phyloP scores from a whole-genome alignment of 148 eudicot genomes.

The Agrostemma githago region DNA sequence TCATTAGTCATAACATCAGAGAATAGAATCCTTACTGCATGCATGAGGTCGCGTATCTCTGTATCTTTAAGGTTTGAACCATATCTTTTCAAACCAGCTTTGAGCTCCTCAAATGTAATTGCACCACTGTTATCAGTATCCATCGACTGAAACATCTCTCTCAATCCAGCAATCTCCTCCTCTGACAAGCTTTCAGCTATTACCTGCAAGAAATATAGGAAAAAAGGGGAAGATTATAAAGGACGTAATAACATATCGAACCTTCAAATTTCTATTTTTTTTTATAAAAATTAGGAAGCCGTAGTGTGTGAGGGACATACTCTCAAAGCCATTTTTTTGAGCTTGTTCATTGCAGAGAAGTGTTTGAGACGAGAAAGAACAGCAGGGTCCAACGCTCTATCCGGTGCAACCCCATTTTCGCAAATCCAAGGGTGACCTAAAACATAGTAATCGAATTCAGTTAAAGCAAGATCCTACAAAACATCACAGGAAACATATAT shows the following conservation, averaged over 20 bases:
- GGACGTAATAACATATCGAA: not conserved
- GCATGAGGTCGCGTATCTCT: constrained; percentile 95
- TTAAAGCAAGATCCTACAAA: not conserved
- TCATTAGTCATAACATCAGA: not conserved
- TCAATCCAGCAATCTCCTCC: constrained; percentile 95
- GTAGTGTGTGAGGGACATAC: constrained; percentile 36
- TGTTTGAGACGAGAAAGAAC: constrained; percentile 93
- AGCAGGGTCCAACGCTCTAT: constrained; percentile 88
- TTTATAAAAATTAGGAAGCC: not conserved
- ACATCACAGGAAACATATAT: not conserved
- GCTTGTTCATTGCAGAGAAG: constrained; percentile 96
- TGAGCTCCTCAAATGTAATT: constrained; percentile 95
- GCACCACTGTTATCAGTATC: constrained; percentile 98
- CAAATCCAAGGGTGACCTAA: constrained; percentile 99
- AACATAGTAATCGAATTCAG: constrained; percentile 4
- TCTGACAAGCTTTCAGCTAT: constrained; percentile 98
- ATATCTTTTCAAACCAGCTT: constrained; percentile 86
- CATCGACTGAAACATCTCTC: constrained; percentile 91
- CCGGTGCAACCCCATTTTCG: constrained; percentile 98
- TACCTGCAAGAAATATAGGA: constrained; percentile 45
- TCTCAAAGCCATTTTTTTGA: constrained; percentile 97
- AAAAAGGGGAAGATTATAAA: not conserved
- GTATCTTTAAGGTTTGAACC: constrained; percentile 96
- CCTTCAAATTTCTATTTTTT: not conserved
- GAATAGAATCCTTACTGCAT: constrained; percentile 53